Base-by-base conservation (phyloP, 305 asterid genomes). In the Coffea humblotiana region DNA sequence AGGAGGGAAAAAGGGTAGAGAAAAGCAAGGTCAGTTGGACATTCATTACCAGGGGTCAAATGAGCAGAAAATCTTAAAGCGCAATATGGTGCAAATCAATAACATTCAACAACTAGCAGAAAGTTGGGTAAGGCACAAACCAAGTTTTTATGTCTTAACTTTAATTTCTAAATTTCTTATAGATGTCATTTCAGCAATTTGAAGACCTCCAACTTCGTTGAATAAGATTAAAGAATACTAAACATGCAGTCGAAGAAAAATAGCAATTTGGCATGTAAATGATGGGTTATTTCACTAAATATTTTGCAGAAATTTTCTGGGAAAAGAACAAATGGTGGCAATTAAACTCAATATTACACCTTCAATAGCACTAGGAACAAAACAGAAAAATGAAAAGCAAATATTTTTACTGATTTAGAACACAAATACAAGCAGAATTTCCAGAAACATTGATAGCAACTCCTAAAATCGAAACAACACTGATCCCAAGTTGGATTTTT, bases 401-500 rank as follows among this genome's bases (percentile, higher is more conserved):
- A 73, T 40, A 74, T 48, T 52, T 43, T 29, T 43, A 35, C 70
- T 25, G 8, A 80, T 52, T 49, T 76, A 25, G 49, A 47, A 27
- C 49, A 49, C 23, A 54, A 54, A 65, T 35, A 40, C 45, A 19
- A 80, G 64, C 56, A 66, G 74, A 75, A 70, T 64, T 75, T n/a
- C 75, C 27, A n/a, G 47, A 72, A 37, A 32, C 68, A 48, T 48
- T 35, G 72, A 47, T 21, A 35, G 10, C 45, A 74, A 11, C 75
- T 51, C 51, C 71, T 18, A 52, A 51, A 74, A 74, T 19, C 21
- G 23, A 43, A 74, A 66, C 64, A 35, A n/a, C 35, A 70, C 61
- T 37, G 43, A 72, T 67, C 79, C 75, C 70, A 66, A 66, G 71
- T 40, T 74, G 56, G 47, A 60, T 9, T 25, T 67, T 67, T 72